Percentiles rank a stretch among this genome's conserved stretches.
These are phyloP conservation scores for Hemileccinum impolitum DNA, from an alignment of 768 basidiomycete genomes.

Conservation along the genomic window DNA sequence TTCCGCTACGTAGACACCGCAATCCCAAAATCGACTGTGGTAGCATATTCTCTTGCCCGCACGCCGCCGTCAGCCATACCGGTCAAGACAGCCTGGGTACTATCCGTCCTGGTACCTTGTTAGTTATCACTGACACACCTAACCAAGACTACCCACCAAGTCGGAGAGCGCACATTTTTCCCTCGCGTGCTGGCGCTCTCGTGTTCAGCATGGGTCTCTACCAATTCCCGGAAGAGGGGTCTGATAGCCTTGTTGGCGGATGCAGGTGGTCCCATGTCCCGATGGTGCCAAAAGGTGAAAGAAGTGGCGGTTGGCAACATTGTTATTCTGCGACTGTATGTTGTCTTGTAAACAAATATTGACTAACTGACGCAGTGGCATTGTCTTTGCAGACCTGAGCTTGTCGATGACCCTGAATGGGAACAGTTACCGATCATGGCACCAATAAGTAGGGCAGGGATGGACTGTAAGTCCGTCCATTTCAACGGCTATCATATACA, in stretches of 20 bases:
- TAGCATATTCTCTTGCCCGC: slow-evolving; percentile 33
- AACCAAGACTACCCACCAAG: slow-evolving; percentile 21
- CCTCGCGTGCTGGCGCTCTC: slow-evolving; percentile 47
- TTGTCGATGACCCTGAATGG: slow-evolving; percentile 51
- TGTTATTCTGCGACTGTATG: slow-evolving; percentile 51
- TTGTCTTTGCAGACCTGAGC: slow-evolving; percentile 42
- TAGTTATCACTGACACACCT: slow-evolving; percentile 2
- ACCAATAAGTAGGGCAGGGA: slow-evolving; percentile 39
- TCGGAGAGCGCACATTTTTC: slow-evolving; percentile 39
- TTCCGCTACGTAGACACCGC: slow-evolving; percentile 38
- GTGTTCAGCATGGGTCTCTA: slow-evolving; percentile 32
- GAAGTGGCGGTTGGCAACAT: slow-evolving; percentile 48
- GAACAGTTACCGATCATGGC: slow-evolving; percentile 46
- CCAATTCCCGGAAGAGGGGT: slow-evolving; percentile 29
- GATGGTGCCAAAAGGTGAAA: slow-evolving; percentile 30
- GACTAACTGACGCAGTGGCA: neutral
- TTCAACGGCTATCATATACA: neutral
- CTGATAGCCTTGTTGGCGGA: slow-evolving; percentile 50
- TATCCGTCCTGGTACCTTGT: neutral
- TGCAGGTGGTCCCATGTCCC: slow-evolving; percentile 40
- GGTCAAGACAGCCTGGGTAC: slow-evolving; percentile 41
- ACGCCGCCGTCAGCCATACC: slow-evolving; percentile 22
- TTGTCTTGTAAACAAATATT: neutral
- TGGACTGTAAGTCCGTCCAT: slow-evolving; percentile 43
- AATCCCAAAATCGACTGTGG: slow-evolving; percentile 36